Base-by-base conservation (phyloP, 257 asterid species). In the Salvia splendens region DNA sequence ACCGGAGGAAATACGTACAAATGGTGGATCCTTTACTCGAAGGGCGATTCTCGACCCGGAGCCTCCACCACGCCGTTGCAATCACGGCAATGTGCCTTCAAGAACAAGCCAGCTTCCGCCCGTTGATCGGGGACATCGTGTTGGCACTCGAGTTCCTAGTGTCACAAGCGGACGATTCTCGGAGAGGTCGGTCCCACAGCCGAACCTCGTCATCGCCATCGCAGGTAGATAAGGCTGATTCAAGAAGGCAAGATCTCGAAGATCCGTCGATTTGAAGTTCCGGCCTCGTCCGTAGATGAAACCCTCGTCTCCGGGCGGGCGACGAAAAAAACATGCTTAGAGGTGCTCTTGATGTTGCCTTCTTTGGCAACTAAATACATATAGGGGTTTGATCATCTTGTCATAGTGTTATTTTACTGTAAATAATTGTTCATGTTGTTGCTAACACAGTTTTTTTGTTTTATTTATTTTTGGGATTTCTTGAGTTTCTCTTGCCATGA, bases 71-170 rank as follows among this genome's bases (percentile, higher is more conserved):
- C 5, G 89, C 95, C 0, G 69, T 92, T 40, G 92, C 97, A 8
- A 80, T 92, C 6, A 83, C 98, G 5, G 82, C 93, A 36, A 89
- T 92, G 98, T 92, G 98, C 45, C 90, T 92, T 43, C 97, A 89
- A 41, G 96, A 89, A 50, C 88, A 86, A 72, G 86, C 97, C 9
- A 78, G 78, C 68, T 82, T 82, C 67, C 93, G 97, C 5, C 97
- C 98, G 45, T 64, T 78, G 57, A 85, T 81, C 49, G 78, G 76
- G 6, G 97, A 89, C 55, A 83, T 92, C 8, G 95, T 85, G 6
- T 63, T 82, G 57, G 98, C 96, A 0, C 97, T 92, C 4, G 97
- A 92, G 45, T 89, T 84, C 78, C 75, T 92, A 54, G 78, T 81
- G 38, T 64, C 89, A 10, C 88, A 82, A 70, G 91, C 91, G 0